Conservation (phyloP, 805 yeast species). For the Pichia gijzeniarum region DNA sequence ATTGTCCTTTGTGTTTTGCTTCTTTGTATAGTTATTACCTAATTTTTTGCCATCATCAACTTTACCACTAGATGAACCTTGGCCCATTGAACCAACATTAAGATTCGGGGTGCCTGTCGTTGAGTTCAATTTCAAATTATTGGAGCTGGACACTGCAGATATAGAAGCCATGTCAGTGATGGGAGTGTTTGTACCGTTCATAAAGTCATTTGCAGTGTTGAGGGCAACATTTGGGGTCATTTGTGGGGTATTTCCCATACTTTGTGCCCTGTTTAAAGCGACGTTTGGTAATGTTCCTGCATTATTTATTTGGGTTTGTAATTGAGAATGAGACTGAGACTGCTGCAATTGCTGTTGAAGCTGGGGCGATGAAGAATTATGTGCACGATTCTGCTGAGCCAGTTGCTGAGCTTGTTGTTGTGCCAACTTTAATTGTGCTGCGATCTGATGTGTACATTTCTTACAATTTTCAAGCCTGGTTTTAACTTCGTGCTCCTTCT, state of each 20-base stretch:
- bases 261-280: background rate
- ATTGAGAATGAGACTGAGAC: conserved; percentile 14
- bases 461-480: conserved; percentile 44
- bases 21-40: conserved; percentile 11
- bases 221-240: background rate
- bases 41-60: conserved; percentile 21
- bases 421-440: conserved; percentile 34
- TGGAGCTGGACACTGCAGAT: background rate
- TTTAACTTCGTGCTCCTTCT: conserved; percentile 43
- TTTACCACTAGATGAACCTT: conserved; percentile 9
- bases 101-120: background rate
- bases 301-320: conserved; percentile 10
- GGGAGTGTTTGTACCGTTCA: background rate
- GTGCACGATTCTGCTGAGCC: conserved; percentile 5
- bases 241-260: background rate
- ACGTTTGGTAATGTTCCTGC: background rate
- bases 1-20: conserved; percentile 6
- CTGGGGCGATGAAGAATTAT: conserved; percentile 8
- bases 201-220: background rate
- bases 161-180: background rate
- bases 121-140: background rate
- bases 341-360: conserved; percentile 20
- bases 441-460: conserved; percentile 34
- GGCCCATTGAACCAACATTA: too few species aligned
- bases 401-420: conserved; percentile 20